Base-by-base conservation (phyloP, 2,329 filamentous ascomycete species). In the Didymella arachidicola region DNA sequence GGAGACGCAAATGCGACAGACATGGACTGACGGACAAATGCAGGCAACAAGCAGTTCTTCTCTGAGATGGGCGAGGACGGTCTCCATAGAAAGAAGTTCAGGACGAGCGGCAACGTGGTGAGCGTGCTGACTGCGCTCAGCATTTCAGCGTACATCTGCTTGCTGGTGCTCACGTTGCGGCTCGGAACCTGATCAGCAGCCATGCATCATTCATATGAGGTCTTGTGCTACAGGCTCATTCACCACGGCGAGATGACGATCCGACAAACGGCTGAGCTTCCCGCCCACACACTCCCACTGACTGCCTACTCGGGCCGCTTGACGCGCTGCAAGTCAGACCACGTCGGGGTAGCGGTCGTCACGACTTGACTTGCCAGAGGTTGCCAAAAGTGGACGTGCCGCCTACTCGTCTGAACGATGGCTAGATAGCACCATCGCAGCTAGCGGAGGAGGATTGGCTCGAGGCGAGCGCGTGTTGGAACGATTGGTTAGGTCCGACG, bases 11-110 rank as follows among this genome's bases (percentile, higher is more conserved):
- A 47, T 16, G 8, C 39, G 47, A 11, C 19, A 41, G 34, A 26
- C 22, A 42, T 41, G 39, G 18, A 10, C 34, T 22, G 38, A 59
- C 65, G 68, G 59, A 68, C 59, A 27, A 5, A 29, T 32, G 44
- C 55, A 75, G 73, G 95, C 57, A 97, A 98, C 73, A 86, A 88
- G 64, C 94, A 98, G 78, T 98, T 99, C 80, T 98, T 98, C 78
- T 86, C 83, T 60, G 82, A 84, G 56, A 74, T 83, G 18, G 84
- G 84, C 39, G 84, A 86, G 39, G 85, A 88, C 72, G 87, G 86
- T 2, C 72, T 87, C 65, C 82, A 82, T 64, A 81, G 84, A 62
- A 86, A 86, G 74, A 86, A 82, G 65, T 89, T 89, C 71, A 79
- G 86, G 56, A 89, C 87, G 16, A 88, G 85, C 75, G 87, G 87